Evolutionary conservation across 2,329 filamentous ascomycete species (phyloP).

Genomic region (Leptodontidium sp.): DNA sequence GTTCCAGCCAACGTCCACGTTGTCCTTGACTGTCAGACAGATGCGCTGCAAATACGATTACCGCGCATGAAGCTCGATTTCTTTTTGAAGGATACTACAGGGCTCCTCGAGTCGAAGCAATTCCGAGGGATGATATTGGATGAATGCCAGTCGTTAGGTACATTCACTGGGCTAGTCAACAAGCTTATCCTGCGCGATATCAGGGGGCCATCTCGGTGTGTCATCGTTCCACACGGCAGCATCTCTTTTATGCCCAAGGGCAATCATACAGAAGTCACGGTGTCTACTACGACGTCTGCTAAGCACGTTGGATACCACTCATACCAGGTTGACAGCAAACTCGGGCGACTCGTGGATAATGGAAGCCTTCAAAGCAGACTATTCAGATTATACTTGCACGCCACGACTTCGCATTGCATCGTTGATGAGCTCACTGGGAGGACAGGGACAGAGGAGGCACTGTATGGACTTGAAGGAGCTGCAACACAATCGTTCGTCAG

Average conservation of each 20-base stretch:
- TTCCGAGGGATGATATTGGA: too few relatives aligned
- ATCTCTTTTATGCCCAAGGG: too few relatives aligned
- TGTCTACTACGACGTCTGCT: constrained; percentile 15
- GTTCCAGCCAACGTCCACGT: constrained; percentile 42
- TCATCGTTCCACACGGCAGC: too few relatives aligned
- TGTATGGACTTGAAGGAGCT: constrained; percentile 58
- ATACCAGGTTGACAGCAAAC: constrained; percentile 57
- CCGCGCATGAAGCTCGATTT: too few relatives aligned
- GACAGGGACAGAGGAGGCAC: constrained; percentile 63
- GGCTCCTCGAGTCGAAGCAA: too few relatives aligned
- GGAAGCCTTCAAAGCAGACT: constrained; percentile 61
- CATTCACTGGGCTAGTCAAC: too few relatives aligned
- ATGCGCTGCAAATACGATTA: too few relatives aligned
- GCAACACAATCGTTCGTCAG: constrained; percentile 56
- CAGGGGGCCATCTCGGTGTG: too few relatives aligned
- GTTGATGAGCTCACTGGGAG: constrained; percentile 37
- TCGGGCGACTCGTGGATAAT: constrained; percentile 61
- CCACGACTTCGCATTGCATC: constrained; percentile 60
- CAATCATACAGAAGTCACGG: constrained; percentile 44
- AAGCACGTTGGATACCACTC: constrained; percentile 47
- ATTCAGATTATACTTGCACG: constrained; percentile 61
- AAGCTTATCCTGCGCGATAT: too few relatives aligned
- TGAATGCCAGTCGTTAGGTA: too few relatives aligned
- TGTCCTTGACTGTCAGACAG: too few relatives aligned
- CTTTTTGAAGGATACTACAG: too few relatives aligned